Evolutionary conservation across 2,329 filamentous ascomycete genomes (phyloP), one percentile per base, ranked within the genome.

Genomic region (Fusarium sublunatum): DNA sequence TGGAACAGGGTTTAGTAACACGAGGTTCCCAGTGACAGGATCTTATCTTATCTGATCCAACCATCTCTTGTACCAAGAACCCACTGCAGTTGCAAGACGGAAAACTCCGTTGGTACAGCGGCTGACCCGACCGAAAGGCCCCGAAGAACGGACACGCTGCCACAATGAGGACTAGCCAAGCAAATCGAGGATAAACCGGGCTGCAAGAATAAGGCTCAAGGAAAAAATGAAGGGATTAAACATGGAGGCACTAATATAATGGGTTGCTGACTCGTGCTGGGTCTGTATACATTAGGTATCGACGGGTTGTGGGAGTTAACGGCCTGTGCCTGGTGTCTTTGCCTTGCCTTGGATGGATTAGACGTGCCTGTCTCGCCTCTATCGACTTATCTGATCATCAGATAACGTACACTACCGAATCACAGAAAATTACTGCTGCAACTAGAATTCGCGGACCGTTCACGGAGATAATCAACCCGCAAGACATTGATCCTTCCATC

Each of bases 321-420:
- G 24, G 9, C n/a, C 34, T 39, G 11, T 6, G 5, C 11, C 3
- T 32, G 10, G 5, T 4, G 10, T n/a, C n/a, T 28, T 32, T 25
- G 26, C 25, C 31, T 48, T 9, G 11, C 9, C n/a, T 41, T 38
- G 31, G 38, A 42, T 26, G n/a, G 26, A 46, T 31, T 31, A 46
- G 19, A 46, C 25, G 13, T 22, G 6, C 5, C 15, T 40, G 12
- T 15, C 47, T 15, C 49, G 43, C 26, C 32, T 43, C 31, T 44
- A 39, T 48, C 44, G 52, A 43, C 60, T 60, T 53, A 64, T 65
- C 57, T 43, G 62, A 65, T 62, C 36, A 62, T 66, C 63, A 57
- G 63, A 66, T 66, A 66, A 66, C 34, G 13, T 38, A 36, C 52
- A 34, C 36, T 35, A 45, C 22, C 22, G 40, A 49, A 19, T 31